phyloP scores from a whole-genome alignment of 495 filamentous ascomycete genomes.

The Alectoria sarmentosa region DNA sequence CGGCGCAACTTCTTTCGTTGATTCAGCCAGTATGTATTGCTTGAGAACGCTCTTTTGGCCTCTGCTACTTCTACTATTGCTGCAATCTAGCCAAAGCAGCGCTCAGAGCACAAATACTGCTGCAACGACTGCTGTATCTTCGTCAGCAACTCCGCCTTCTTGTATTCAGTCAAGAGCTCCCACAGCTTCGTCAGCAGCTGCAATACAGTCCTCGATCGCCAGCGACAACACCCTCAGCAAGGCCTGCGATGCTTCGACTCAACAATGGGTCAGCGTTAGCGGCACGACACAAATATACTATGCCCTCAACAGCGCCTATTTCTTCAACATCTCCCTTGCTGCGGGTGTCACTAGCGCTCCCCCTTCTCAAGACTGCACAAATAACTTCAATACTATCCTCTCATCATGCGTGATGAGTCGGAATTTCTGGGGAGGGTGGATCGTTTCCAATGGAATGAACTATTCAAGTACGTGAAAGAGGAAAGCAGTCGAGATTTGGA shows the following conservation, averaged over 20 bases:
- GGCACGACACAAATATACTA: slow-evolving; percentile 6
- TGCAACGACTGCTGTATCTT: background rate
- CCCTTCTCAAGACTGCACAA: background rate
- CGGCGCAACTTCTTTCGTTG: too few species aligned
- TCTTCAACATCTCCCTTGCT: slow-evolving; percentile 9
- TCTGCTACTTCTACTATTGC: background rate
- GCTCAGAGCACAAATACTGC: background rate
- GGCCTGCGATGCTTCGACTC: slow-evolving; percentile 11
- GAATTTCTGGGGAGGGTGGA: slow-evolving; percentile 15
- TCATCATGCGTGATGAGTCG: slow-evolving; percentile 2
- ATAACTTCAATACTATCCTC: slow-evolving; percentile 11
- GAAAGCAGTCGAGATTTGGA: too few species aligned
- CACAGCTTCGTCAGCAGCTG: background rate
- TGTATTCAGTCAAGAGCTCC: slow-evolving; percentile 10
- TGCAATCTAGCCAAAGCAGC: background rate
- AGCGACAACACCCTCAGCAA: slow-evolving; percentile 11
- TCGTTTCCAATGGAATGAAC: background rate
- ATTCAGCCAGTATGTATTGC: background rate
- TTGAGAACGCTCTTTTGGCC: background rate
- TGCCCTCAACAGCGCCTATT: slow-evolving; percentile 2
- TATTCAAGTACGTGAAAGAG: slow-evolving; percentile 7
- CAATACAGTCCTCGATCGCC: background rate
- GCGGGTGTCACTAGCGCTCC: background rate
- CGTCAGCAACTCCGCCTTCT: background rate
- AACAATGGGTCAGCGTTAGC: background rate